Evolutionary conservation across 1,284 basidiomycete species (phyloP).

Genomic region (Fomitopsis betulina): DNA sequence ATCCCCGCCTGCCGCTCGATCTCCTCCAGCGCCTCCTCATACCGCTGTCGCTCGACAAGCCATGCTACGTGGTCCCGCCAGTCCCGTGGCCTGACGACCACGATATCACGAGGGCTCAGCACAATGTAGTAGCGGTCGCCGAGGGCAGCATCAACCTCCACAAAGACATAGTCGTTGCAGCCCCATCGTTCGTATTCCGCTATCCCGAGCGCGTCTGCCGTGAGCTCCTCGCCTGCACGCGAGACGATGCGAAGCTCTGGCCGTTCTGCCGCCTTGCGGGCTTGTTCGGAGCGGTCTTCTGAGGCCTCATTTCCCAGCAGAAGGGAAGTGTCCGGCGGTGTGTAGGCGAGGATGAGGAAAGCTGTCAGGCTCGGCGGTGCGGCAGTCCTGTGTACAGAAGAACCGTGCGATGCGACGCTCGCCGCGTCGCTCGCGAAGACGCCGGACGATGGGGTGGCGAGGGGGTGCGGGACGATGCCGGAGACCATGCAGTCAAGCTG

Average conservation of each 20-base stretch:
- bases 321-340: constrained; percentile 61
- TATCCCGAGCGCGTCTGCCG: constrained; percentile 82
- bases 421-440: constrained; percentile 16
- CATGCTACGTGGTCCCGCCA: constrained; percentile 88
- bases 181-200: constrained; percentile 79
- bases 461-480: constrained; percentile 79
- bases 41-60: constrained; percentile 84
- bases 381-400: constrained; percentile 7
- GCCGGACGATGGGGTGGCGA: constrained; percentile 16
- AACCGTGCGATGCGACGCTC: neutral
- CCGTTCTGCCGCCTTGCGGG: constrained; percentile 77
- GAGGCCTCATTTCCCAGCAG: constrained; percentile 59
- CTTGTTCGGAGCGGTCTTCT: constrained; percentile 65
- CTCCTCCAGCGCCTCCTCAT: constrained; percentile 85
- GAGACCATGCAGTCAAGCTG: constrained; percentile 96
- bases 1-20: constrained; percentile 58
- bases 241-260: constrained; percentile 94
- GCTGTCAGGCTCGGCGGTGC: constrained; percentile 45
- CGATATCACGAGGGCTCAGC: constrained; percentile 81
- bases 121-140: constrained; percentile 65
- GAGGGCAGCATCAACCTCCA: constrained; percentile 31
- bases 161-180: constrained; percentile 89
- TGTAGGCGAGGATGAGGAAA: constrained; percentile 84
- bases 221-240: constrained; percentile 83
- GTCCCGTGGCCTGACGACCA: constrained; percentile 84